These are phyloP conservation scores for Scheffersomyces cryptocercus DNA, from an alignment of 1,139 yeast genomes.

Conservation along the genomic window DNA sequence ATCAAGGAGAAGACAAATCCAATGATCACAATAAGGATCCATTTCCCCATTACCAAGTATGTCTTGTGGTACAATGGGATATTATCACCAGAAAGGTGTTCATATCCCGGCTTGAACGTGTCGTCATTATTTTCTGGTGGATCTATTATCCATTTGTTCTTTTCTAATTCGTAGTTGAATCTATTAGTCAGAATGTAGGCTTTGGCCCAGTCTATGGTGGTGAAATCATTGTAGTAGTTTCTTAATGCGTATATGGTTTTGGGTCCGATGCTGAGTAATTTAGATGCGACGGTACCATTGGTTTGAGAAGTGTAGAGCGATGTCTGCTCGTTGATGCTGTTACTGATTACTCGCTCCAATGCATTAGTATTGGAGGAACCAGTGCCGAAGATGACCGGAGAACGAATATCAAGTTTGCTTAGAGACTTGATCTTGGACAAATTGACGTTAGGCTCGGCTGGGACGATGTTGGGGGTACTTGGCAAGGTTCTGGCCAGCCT, in stretches of 20 bases:
- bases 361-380: no score
- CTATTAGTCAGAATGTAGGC: slow-evolving; percentile 52
- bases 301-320: slow-evolving; percentile 17
- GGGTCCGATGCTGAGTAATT: slow-evolving; percentile 18
- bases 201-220: slow-evolving; percentile 69
- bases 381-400: neutral
- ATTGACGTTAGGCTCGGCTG: neutral
- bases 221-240: slow-evolving; percentile 59
- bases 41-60: slow-evolving; percentile 36
- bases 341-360: no score
- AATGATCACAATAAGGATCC: slow-evolving; percentile 52
- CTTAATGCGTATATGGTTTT: slow-evolving; percentile 22
- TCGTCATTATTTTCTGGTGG: slow-evolving; percentile 2
- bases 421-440: neutral
- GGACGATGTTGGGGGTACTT: neutral
- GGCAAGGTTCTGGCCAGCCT: neutral
- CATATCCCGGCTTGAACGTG: neutral
- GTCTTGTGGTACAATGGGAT: slow-evolving; percentile 27
- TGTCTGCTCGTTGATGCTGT: neutral
- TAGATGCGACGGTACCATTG: slow-evolving; percentile 18
- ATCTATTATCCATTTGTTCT: slow-evolving; percentile 26
- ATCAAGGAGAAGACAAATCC: slow-evolving; percentile 52
- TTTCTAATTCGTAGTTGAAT: slow-evolving; percentile 40
- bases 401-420: neutral
- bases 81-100: neutral